phyloP scores from a whole-genome alignment of 352 stramenopile genomes.

The Phytophthora megakarya region DNA sequence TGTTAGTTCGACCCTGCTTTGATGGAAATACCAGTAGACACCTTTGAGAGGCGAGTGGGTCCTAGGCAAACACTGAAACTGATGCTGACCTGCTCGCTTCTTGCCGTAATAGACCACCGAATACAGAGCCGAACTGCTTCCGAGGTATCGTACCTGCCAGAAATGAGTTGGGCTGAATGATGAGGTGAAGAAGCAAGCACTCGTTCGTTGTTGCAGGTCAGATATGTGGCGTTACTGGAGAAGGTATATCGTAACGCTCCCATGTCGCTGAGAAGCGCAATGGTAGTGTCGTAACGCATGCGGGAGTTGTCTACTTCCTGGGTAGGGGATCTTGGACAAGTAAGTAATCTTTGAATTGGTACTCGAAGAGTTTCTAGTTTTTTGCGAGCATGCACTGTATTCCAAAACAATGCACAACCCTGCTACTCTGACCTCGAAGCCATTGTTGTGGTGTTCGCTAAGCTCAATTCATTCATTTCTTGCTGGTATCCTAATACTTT shows the following conservation, averaged over 20 bases:
- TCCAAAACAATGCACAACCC: too few relatives aligned
- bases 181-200: neutral
- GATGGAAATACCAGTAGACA: constrained; percentile 30
- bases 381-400: too few relatives aligned
- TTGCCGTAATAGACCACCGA: constrained; percentile 31
- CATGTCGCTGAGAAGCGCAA: neutral
- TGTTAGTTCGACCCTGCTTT: constrained; percentile 24
- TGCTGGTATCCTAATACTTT: too few relatives aligned
- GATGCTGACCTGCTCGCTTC: neutral
- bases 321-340: too few relatives aligned
- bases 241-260: too few relatives aligned
- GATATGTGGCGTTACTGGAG: constrained; percentile 8
- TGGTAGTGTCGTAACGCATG: constrained; percentile 21
- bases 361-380: too few relatives aligned
- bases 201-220: constrained; percentile 17
- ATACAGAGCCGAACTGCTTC: constrained; percentile 32
- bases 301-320: too few relatives aligned
- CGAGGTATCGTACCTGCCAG: neutral
- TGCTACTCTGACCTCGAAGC: too few relatives aligned
- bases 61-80: neutral
- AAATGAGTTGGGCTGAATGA: neutral
- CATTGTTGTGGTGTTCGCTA: too few relatives aligned
- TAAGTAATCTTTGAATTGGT: too few relatives aligned
- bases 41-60: constrained; percentile 11
- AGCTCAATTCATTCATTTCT: too few relatives aligned